Conservation (phyloP, 106 monocot species). For the Cymbidium sinense region DNA sequence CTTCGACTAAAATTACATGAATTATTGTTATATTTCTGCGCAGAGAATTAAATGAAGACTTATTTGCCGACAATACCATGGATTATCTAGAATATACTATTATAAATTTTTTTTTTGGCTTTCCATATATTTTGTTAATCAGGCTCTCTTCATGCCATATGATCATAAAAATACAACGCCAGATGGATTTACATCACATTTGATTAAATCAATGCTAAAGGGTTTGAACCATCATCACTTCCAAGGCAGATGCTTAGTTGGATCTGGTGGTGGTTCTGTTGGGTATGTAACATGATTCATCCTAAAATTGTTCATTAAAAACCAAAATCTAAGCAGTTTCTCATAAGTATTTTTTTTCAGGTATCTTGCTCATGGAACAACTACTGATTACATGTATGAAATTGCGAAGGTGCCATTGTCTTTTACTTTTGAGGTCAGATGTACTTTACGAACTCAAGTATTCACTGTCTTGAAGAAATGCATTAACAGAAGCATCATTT, state of each 20-base stretch:
- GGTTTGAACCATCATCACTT: slow-evolving; percentile 71
- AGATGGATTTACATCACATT: slow-evolving; percentile 29
- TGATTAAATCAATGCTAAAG: slow-evolving; percentile 65
- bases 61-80: background rate
- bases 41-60: no score
- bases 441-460: background rate
- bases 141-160: slow-evolving; percentile 98
- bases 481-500: background rate
- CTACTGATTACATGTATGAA: slow-evolving; percentile 95
- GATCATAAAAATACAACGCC: slow-evolving; percentile 94
- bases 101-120: background rate
- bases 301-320: background rate
- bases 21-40: background rate
- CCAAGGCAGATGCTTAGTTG: slow-evolving; percentile 65
- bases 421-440: slow-evolving; percentile 90
- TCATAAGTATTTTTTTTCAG: slow-evolving; percentile 26
- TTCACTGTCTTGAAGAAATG: background rate
- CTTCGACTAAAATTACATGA: background rate
- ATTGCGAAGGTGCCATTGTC: slow-evolving; percentile 72
- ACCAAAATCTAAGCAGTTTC: background rate
- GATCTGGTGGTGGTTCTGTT: slow-evolving; percentile 89
- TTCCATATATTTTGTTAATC: slow-evolving; percentile 13
- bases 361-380: slow-evolving; percentile 95
- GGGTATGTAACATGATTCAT: slow-evolving; percentile 47
- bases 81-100: background rate